Percentiles rank a stretch among this genome's conserved stretches.
Conservation (phyloP, 768 basidiomycete species). For the Tricholoma matsutake region DNA sequence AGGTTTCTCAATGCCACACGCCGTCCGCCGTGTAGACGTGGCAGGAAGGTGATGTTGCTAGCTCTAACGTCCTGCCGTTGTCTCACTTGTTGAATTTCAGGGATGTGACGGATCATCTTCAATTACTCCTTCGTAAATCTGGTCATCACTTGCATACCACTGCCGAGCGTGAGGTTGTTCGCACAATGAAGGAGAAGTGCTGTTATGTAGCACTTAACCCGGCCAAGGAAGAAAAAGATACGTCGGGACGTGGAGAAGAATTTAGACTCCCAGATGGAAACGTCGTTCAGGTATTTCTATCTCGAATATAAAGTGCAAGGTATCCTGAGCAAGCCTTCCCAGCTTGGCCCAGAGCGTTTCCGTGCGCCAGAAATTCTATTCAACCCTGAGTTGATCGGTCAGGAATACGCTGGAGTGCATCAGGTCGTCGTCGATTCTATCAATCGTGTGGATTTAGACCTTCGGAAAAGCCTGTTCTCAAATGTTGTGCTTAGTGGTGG, state of each 20-base stretch:
- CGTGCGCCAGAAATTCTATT: conserved; percentile 97
- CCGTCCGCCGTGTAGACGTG: conserved; percentile 92
- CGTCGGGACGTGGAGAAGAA: conserved; percentile 72
- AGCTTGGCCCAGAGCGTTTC: conserved; percentile 95
- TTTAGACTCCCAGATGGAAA: conserved; percentile 96
- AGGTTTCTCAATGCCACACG: conserved; percentile 99
- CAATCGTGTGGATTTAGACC: conserved; percentile 91
- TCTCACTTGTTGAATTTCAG: conserved; percentile 40
- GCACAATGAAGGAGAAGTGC: conserved; percentile 97
- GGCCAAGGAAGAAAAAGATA: conserved; percentile 93
- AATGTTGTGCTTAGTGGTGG: conserved; percentile 98
- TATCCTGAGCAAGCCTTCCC: conserved; percentile 12
- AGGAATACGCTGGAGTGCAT: conserved; percentile 96
- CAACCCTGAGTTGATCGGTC: conserved; percentile 94
- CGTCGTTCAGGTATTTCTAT: conserved; percentile 65
- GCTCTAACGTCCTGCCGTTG: background rate
- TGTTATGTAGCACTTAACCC: conserved; percentile 95
- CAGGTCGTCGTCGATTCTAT: conserved; percentile 99
- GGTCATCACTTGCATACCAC: conserved; percentile 96
- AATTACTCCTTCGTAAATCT: conserved; percentile 88
- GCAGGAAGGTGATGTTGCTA: conserved; percentile 76
- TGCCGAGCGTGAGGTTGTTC: conserved; percentile 94
- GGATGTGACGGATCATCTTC: conserved; percentile 96
- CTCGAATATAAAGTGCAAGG: conserved; percentile 4
- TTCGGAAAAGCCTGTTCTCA: conserved; percentile 91